phyloP scores from a whole-genome alignment of 2,329 filamentous ascomycete species.

The Sporothrix brasiliensis region DNA sequence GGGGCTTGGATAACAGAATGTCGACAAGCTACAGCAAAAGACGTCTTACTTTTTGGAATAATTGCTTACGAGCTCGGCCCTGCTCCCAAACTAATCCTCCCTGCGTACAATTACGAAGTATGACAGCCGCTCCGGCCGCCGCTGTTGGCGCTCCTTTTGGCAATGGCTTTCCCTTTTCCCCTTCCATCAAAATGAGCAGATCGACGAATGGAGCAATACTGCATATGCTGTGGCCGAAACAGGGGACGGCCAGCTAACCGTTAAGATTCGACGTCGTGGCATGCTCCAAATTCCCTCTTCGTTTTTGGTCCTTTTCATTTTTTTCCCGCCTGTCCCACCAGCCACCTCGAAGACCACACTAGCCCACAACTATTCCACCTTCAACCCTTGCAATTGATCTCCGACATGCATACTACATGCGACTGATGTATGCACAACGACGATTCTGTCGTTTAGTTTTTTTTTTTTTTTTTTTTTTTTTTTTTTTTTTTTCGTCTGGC shows the following conservation, averaged over 20 bases:
- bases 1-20: not conserved
- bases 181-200: slow-evolving; percentile 21
- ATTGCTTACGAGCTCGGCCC: too few species aligned
- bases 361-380: not conserved
- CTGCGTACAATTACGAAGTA: not conserved
- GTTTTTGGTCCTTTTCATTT: not conserved
- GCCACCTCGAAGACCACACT: not conserved
- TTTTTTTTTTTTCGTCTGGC: not conserved
- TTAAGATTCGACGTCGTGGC: not conserved
- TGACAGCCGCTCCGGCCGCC: slow-evolving; percentile 10
- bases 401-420: slow-evolving; percentile 17
- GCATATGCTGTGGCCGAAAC: slow-evolving; percentile 8
- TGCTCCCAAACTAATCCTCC: too few species aligned
- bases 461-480: not conserved
- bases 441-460: slow-evolving; percentile 6
- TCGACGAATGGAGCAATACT: not conserved
- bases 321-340: not conserved
- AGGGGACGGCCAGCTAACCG: slow-evolving; percentile 17
- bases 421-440: slow-evolving; percentile 5
- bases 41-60: too few species aligned
- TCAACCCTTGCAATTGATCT: slow-evolving; percentile 6
- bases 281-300: not conserved
- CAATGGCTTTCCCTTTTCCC: not conserved
- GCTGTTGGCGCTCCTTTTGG: too few species aligned
- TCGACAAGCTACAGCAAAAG: not conserved